Base-by-base conservation (phyloP, 2,329 filamentous ascomycete genomes). In the Penicillium sp. region DNA sequence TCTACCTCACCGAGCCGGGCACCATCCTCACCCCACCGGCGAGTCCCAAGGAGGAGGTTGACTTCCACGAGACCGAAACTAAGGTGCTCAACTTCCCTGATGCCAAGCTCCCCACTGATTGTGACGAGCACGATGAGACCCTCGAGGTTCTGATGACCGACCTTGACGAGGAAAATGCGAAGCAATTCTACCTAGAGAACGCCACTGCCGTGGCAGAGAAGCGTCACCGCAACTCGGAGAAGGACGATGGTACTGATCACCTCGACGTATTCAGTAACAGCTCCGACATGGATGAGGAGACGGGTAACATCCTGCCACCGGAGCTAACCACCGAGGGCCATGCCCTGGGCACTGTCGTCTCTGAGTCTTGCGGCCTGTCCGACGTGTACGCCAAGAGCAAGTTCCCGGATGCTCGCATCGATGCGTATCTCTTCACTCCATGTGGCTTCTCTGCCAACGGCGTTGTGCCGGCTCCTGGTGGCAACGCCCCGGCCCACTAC, bases 381-480 rank as follows among this genome's bases (percentile, higher is more conserved):
- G 87, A 91, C 59, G 86, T 99, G 58, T 99, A 97, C 68, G 89
- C 94, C 6, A 86, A 85, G 42, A 86, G 86, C 56, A 87, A 88
- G 73, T 97, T 96, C 70, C 92, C 94, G 0, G 93, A 97, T 65
- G 89, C 94, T 23, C 89, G 90, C 56, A 90, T 99, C 62, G 94
- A 99, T 65, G 91, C 94, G 23, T 99, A 97, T 73, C 84, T 97
- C 52, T 99, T 99, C 79, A 91, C 89, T 1, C 94, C 94, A 0
- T 99, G 94, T 69, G 94, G 94, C 55, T 99, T 96, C 76, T 97
- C 92, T 7, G 94, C 94, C 72, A 99, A 99, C 68, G 94, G 91
- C 50, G 92, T 99, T 21, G 84, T 99, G 40, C 94, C 94, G 7
- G 87, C 91, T 46, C 86, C 90, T 0, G 78, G 82, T 15, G 78